A percentile compares a stretch with the other conserved stretches of the same genome.
phyloP scores from a whole-genome alignment of 352 stramenopile genomes.

The Globisporangium takayamanum region DNA sequence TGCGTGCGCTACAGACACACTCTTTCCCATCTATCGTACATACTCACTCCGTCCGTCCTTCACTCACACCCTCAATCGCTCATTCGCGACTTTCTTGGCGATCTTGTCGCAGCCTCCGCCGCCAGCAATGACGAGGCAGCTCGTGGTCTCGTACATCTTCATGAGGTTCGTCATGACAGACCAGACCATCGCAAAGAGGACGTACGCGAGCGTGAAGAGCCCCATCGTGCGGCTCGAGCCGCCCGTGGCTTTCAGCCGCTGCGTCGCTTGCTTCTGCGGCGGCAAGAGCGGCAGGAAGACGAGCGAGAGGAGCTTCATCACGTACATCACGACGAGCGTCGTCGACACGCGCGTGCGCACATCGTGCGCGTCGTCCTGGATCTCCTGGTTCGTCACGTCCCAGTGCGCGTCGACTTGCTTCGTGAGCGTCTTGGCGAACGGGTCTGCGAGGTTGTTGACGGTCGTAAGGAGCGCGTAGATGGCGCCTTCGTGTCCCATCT shows the following conservation, averaged over 20 bases:
- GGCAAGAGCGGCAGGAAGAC: constrained; percentile 24
- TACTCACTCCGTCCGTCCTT: background rate
- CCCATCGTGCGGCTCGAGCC: constrained; percentile 16
- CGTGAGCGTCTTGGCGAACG: constrained; percentile 35
- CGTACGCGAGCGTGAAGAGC: constrained; percentile 16
- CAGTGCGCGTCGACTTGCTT: constrained; percentile 35
- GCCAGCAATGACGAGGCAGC: constrained; percentile 17
- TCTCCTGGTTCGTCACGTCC: constrained; percentile 27
- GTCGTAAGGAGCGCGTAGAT: constrained; percentile 56
- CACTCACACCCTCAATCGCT: background rate
- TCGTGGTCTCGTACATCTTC: constrained; percentile 19
- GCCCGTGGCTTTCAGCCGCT: constrained; percentile 20
- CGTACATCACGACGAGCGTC: constrained; percentile 40
- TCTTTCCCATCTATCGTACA: constrained; percentile 1
- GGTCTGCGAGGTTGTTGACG: constrained; percentile 33
- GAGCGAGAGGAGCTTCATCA: constrained; percentile 38
- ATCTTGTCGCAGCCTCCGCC: constrained; percentile 12
- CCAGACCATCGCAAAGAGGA: constrained; percentile 20
- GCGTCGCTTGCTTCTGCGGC: constrained; percentile 21
- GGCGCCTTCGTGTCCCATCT: constrained; percentile 43
- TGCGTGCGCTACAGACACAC: too few relatives aligned
- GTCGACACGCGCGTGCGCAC: constrained; percentile 28
- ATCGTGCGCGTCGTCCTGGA: constrained; percentile 28
- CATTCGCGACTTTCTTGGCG: too few relatives aligned
- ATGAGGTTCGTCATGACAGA: constrained; percentile 28